Conservation (phyloP, 169 alveolate species). For the Cryptosporidium andersoni region DNA sequence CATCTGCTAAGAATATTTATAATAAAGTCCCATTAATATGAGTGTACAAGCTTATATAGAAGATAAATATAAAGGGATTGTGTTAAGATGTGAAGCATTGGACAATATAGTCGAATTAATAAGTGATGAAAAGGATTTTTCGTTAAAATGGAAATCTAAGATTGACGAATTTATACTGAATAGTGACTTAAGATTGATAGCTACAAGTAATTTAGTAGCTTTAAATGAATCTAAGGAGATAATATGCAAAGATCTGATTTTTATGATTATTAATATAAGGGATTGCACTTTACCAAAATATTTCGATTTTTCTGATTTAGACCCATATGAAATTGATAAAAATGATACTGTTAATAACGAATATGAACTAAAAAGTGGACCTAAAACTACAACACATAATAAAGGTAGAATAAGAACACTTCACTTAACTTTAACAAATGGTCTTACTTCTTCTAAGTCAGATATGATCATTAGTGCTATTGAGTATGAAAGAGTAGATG, state of each 20-base stretch:
- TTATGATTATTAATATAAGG: slow-evolving; percentile 12
- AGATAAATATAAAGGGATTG: too few relatives aligned
- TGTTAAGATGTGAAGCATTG: too few relatives aligned
- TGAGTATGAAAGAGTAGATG: slow-evolving; percentile 38
- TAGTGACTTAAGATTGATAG: slow-evolving; percentile 26
- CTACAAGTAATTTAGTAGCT: slow-evolving; percentile 8
- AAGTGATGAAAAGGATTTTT: not conserved
- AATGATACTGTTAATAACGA: slow-evolving; percentile 6
- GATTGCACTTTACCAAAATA: slow-evolving; percentile 40
- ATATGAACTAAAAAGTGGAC: not conserved
- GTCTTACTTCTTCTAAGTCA: not conserved
- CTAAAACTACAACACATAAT: not conserved
- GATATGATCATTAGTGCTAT: slow-evolving; percentile 27
- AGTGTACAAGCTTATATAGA: too few relatives aligned
- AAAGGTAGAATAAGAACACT: slow-evolving; percentile 10
- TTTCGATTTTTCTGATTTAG: not conserved
- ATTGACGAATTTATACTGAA: slow-evolving; percentile 46
- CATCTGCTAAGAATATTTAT: too few relatives aligned
- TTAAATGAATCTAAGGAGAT: not conserved
- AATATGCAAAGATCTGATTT: not conserved
- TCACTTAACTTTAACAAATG: slow-evolving; percentile 52
- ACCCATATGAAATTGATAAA: not conserved
- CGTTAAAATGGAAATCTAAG: slow-evolving; percentile 13
- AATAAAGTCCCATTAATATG: too few relatives aligned
- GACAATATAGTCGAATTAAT: slow-evolving; percentile 5